Evolutionary conservation across 2,329 filamentous ascomycete species (phyloP).

Genomic region (Rhexocercosporidium sp.): DNA sequence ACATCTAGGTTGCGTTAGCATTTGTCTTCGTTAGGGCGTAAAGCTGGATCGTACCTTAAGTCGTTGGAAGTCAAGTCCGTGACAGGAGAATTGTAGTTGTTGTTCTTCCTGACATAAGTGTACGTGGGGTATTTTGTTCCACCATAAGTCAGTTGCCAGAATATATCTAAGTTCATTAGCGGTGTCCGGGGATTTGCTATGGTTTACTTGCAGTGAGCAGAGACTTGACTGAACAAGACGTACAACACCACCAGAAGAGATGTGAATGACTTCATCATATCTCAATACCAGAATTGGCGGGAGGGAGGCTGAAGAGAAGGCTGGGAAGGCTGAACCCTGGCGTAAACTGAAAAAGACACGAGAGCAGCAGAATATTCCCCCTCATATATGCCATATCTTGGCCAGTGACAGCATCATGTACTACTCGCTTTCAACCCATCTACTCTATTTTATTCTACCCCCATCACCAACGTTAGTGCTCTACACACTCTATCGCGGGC

Average conservation of each 20-base stretch:
- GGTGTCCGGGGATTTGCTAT: no score
- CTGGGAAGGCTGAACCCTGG: neutral
- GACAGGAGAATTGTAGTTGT: conserved; percentile 56
- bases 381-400: neutral
- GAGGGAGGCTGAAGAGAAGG: neutral
- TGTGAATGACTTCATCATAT: conserved; percentile 27
- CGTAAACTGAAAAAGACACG: neutral
- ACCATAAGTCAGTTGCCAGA: conserved; percentile 33
- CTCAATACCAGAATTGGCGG: neutral
- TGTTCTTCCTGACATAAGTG: conserved; percentile 51
- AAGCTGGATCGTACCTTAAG: conserved; percentile 29
- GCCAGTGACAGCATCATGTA: neutral
- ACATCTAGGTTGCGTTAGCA: conserved; percentile 54
- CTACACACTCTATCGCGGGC: neutral
- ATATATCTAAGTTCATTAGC: conserved; percentile 33
- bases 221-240: conserved; percentile 16
- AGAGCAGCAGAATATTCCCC: neutral
- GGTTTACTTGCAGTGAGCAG: conserved; percentile 25
- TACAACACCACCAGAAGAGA: conserved; percentile 20
- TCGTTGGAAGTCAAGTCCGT: conserved; percentile 37
- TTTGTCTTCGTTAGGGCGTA: neutral
- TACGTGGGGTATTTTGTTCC: conserved; percentile 47
- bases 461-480: neutral
- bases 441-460: neutral
- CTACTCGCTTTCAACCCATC: neutral